Percentiles rank a stretch among this genome's conserved stretches.
These are phyloP conservation scores for Sclerotinia subarctica DNA, from an alignment of 2,329 filamentous ascomycete species.

Conservation along the genomic window DNA sequence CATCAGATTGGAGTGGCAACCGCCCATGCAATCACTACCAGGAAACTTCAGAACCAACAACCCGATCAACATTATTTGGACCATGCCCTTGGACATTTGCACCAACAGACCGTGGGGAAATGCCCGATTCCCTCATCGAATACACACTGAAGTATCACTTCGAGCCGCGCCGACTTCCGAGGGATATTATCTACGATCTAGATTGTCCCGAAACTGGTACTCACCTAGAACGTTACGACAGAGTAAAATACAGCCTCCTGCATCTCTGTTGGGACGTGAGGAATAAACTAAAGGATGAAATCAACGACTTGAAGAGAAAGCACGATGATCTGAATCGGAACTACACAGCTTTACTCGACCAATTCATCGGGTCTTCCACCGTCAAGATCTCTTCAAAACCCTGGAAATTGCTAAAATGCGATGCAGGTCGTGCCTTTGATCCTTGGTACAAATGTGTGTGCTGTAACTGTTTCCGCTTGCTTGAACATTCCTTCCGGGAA, in stretches of 20 bases:
- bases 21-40: background rate
- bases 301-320: background rate
- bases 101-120: background rate
- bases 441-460: background rate
- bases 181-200: background rate
- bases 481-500: background rate
- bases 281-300: background rate
- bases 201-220: background rate
- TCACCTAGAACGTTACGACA: background rate
- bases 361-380: background rate
- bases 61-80: background rate
- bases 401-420: rapidly evolving
- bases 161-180: no score
- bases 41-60: background rate
- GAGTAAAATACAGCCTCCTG: rapidly evolving
- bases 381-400: background rate
- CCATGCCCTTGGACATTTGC: background rate
- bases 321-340: background rate
- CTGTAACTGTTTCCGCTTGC: background rate
- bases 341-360: background rate
- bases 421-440: background rate
- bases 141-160: background rate
- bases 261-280: no score
- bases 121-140: background rate
- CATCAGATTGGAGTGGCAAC: no score